Evolutionary conservation across 1,139 yeast genomes (phyloP), one percentile per base, ranked within the genome.

Genomic region (Chernovozyma aurita): DNA sequence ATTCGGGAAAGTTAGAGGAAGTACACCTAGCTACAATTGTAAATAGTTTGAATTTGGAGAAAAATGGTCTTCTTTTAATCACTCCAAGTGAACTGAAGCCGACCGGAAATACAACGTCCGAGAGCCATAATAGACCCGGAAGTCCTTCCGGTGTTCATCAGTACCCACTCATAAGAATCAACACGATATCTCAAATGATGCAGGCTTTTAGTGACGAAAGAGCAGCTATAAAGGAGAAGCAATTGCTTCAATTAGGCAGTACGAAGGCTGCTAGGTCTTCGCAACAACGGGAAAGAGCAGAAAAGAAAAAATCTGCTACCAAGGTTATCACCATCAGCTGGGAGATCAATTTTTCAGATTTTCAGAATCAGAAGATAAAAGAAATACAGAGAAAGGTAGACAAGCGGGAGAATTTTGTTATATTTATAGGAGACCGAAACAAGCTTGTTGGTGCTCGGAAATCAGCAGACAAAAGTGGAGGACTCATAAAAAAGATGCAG

Each of bases 261-360:
- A 37, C 46, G 1, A 52, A 61, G 14, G 67, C 69, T 3, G 46
- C 52, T 35, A 55, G 50, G 34, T 62, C 60, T 0, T 43, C 58
- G 4, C 50, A 48, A 21, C 63, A 50, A 41, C 50, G 68, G 28
- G 55, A 57, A 29, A 55, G 49, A 32, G 57, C 58, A 2, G 68
- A 63, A 34, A 59, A 55, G 53, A 68, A 65, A 43, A 63, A 61
- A 39, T 56, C 65, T 2, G 59, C 70, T 3, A 52, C 62, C n/a
- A 68, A 63, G 42, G 45, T 57, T 4, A 43, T 68, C 20, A 49
- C 57, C 4, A 46, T 69, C 7, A 53, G 60, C 17, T 70, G 74
- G 74, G 55, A 56, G 34, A 69, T 70, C 30, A 64, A 66, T 41
- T 40, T 55, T 14, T 55, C 67, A 30, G 76, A 70, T 48, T 59